phyloP scores from a whole-genome alignment of 495 filamentous ascomycete species.

The Daldinia loculata region DNA sequence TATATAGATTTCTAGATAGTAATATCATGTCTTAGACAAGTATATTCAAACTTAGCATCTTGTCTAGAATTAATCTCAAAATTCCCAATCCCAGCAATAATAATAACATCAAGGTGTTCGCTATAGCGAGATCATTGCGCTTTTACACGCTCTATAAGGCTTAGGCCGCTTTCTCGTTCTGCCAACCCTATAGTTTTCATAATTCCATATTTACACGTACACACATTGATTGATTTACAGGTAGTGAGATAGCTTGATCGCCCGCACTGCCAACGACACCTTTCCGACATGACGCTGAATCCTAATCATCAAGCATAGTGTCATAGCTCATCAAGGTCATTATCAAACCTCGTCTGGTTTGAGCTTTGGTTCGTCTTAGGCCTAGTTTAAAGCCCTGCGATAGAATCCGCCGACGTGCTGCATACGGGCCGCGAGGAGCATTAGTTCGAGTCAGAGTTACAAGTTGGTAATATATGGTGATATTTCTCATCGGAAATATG shows the following conservation, averaged over 20 bases:
- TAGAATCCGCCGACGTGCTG: background rate
- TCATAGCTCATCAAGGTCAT: background rate
- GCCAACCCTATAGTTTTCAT: background rate
- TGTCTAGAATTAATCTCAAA: background rate
- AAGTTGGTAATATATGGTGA: background rate
- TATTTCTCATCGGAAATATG: conserved; percentile 37
- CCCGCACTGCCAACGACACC: background rate
- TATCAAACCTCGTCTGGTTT: background rate
- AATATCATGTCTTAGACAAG: background rate
- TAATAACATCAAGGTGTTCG: background rate
- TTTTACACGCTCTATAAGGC: background rate
- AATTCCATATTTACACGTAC: background rate
- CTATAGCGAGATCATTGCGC: background rate
- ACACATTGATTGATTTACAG: background rate
- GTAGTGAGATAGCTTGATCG: background rate
- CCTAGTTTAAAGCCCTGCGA: background rate
- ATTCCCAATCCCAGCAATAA: background rate
- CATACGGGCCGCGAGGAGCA: background rate
- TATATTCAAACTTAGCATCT: background rate
- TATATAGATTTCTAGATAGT: background rate
- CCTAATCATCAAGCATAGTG: background rate
- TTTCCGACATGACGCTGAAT: conserved; percentile 3
- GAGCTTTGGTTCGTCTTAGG: background rate
- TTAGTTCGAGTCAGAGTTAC: conserved; percentile 1
- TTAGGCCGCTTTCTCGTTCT: background rate